phyloP scores from a whole-genome alignment of 1,284 basidiomycete genomes.

The Fomitopsis schrenkii region DNA sequence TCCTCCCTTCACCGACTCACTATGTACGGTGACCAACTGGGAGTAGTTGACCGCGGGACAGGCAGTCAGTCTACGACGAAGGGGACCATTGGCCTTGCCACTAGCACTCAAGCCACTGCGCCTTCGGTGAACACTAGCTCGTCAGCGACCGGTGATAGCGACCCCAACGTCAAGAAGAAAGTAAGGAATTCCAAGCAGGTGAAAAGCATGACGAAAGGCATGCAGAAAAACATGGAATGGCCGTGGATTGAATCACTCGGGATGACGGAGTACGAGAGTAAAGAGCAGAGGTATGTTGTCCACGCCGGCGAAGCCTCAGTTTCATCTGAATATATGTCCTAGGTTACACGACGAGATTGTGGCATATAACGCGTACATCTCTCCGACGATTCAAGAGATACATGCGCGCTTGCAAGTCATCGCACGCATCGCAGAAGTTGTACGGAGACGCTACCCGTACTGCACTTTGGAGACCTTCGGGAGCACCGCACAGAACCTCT shows the following conservation, averaged over 20 bases:
- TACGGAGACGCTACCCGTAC: constrained; percentile 18
- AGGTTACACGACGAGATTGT: constrained; percentile 65
- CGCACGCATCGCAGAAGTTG: constrained; percentile 17
- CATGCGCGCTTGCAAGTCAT: constrained; percentile 22
- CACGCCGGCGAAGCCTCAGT: neutral
- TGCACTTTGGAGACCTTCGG: constrained; percentile 24
- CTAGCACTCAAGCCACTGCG: too few species aligned
- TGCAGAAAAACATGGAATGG: neutral
- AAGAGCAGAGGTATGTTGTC: constrained; percentile 29
- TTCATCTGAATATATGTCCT: neutral
- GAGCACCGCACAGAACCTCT: constrained; percentile 26
- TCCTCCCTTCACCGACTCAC: too few species aligned
- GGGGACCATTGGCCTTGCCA: too few species aligned
- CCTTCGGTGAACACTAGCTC: too few species aligned
- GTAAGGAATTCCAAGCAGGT: neutral
- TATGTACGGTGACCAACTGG: too few species aligned
- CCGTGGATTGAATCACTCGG: constrained; percentile 25
- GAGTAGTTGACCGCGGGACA: too few species aligned
- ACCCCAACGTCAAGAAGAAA: constrained; percentile 1
- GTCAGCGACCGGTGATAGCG: neutral
- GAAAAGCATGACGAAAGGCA: neutral
- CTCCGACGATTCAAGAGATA: constrained; percentile 24
- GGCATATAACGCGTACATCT: constrained; percentile 24
- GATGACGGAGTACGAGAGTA: constrained; percentile 23
- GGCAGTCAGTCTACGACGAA: too few species aligned